phyloP scores from a whole-genome alignment of 1,284 basidiomycete genomes.

The Ustilago lituana region DNA sequence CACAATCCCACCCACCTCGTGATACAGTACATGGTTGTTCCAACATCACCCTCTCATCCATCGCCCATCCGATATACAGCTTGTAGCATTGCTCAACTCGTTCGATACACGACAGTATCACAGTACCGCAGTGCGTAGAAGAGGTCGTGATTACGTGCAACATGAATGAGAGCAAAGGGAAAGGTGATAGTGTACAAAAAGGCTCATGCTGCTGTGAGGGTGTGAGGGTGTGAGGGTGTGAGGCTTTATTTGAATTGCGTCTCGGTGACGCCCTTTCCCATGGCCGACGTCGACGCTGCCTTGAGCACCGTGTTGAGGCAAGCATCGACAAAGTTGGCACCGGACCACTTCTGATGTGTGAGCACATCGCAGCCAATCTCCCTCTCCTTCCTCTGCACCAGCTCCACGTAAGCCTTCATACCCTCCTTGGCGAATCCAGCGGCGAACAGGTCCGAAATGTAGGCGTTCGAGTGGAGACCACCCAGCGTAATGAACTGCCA shows the following conservation, averaged over 20 bases:
- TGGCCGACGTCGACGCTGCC: conserved; percentile 92
- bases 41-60: too few species aligned
- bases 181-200: conserved; percentile 28
- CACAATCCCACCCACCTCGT: too few species aligned
- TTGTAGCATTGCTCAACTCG: too few species aligned
- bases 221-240: too few species aligned
- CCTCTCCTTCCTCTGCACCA: conserved; percentile 70
- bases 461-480: conserved; percentile 95
- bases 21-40: too few species aligned
- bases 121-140: too few species aligned
- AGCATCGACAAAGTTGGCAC: conserved; percentile 90
- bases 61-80: too few species aligned
- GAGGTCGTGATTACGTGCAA: too few species aligned
- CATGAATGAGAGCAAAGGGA: too few species aligned
- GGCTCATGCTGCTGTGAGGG: too few species aligned
- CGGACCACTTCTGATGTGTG: conserved; percentile 79
- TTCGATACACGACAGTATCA: too few species aligned
- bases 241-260: conserved; percentile 75
- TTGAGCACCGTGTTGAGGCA: conserved; percentile 93
- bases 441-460: conserved; percentile 94
- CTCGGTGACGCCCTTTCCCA: conserved; percentile 94
- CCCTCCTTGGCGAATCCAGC: conserved; percentile 81
- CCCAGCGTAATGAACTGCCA: conserved; percentile 99
- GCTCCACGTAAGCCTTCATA: conserved; percentile 74
- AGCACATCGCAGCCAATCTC: conserved; percentile 69